These are phyloP conservation scores for Rhodofomes roseus DNA, from an alignment of 1,284 basidiomycete genomes.

Conservation along the genomic window DNA sequence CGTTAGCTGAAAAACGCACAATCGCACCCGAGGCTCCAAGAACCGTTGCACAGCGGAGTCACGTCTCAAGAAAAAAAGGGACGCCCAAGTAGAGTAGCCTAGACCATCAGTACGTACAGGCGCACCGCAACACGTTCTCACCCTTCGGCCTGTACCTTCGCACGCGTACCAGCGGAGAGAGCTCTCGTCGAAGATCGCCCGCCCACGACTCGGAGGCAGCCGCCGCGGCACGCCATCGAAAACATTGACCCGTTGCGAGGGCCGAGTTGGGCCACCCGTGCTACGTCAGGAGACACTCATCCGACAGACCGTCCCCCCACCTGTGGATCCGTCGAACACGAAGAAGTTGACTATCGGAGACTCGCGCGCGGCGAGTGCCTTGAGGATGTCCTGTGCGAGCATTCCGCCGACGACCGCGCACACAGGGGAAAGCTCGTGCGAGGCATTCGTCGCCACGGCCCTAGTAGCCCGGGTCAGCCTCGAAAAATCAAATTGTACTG, in stretches of 20 bases:
- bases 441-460: conserved; percentile 62
- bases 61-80: neutral
- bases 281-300: conserved; percentile 35
- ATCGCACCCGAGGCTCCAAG: neutral
- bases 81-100: neutral
- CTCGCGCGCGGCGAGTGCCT: conserved; percentile 86
- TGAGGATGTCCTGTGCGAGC: conserved; percentile 92
- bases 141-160: neutral
- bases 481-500: neutral
- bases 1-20: neutral
- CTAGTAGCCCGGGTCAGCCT: conserved; percentile 31
- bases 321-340: conserved; percentile 81
- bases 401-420: conserved; percentile 93
- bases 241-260: neutral
- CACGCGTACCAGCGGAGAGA: neutral
- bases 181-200: neutral
- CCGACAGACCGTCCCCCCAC: conserved; percentile 64
- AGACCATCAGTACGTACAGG: conserved; percentile 1
- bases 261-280: neutral
- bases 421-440: conserved; percentile 85
- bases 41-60: neutral
- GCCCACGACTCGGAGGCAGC: neutral
- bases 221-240: neutral
- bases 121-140: neutral
- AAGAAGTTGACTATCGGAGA: conserved; percentile 92